Conservation (phyloP, 1,284 basidiomycete genomes). For the Tilletia walkeri region DNA sequence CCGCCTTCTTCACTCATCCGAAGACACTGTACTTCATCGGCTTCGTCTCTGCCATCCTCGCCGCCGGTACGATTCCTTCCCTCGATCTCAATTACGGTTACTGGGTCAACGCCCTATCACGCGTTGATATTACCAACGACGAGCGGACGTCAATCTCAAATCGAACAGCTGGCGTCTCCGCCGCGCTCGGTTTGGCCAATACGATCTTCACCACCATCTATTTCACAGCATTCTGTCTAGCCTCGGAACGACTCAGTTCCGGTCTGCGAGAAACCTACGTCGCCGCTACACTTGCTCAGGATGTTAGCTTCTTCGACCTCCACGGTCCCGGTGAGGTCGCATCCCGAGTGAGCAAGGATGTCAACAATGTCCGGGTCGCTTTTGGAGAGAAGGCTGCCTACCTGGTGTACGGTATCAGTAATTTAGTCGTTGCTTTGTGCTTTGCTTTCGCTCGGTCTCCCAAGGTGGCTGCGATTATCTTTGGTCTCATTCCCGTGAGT, state of each 20-base stretch:
- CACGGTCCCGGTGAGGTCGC: constrained; percentile 59
- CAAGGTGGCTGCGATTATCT: constrained; percentile 57
- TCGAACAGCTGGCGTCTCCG: constrained; percentile 54
- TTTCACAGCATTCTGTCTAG: constrained; percentile 49
- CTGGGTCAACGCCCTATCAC: constrained; percentile 46
- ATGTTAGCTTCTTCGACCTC: constrained; percentile 57
- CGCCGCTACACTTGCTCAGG: constrained; percentile 57
- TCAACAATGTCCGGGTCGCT: constrained; percentile 55
- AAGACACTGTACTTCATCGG: constrained; percentile 42
- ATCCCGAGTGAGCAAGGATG: constrained; percentile 56
- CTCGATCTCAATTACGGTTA: constrained; percentile 51
- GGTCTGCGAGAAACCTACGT: constrained; percentile 57
- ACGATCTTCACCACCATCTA: constrained; percentile 51
- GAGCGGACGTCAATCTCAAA: constrained; percentile 34
- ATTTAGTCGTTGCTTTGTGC: constrained; percentile 52
- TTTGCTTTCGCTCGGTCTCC: constrained; percentile 56
- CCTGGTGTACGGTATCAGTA: constrained; percentile 52
- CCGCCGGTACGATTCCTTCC: constrained; percentile 37
- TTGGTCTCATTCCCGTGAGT: constrained; percentile 53
- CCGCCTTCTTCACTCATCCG: constrained; percentile 39
- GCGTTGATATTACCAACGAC: constrained; percentile 23
- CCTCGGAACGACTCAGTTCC: constrained; percentile 52
- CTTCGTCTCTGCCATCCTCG: constrained; percentile 33
- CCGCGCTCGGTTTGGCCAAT: constrained; percentile 51
- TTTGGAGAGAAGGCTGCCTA: constrained; percentile 58